Base-by-base conservation (phyloP, 1,284 basidiomycete genomes). In the Coniophora puteana region DNA sequence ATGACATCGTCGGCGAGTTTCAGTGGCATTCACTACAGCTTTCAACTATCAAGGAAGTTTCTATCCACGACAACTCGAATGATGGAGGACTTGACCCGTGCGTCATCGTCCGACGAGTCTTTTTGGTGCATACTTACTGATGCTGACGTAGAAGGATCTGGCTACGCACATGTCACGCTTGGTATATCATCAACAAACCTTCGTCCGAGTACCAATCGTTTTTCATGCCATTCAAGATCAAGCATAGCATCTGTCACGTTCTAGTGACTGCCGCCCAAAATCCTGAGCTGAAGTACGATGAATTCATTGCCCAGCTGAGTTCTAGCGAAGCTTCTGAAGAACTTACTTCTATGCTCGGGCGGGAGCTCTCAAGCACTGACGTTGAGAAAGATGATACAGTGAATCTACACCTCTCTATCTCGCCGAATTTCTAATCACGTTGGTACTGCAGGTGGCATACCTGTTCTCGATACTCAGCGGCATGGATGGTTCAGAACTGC, bases 171-270 rank as follows among this genome's bases (percentile, higher is more conserved):
- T 22, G 53, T 18, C 48, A 59, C 51, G 78, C 80, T 0, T 84
- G 81, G 81, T 84, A 85, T 49, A 79, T 83, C 42, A 62, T 84
- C 3, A 65, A 67, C 10, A 43, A 46, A 3, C 80, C 81, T 0
- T 68, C 72, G 1, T 33, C 40, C 1, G 20, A 43, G 2, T 84
- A 84, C 48, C 43, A 40, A 3, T 54, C 61, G 0, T 67, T 67
- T 41, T 81, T 68, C 48, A 39, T 43, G 1, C 40, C 54, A 1
- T 75, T 78, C 39, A 78, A 72, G 67, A 55, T 67, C 11, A 61
- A 63, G 31, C 76, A 80, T 46, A 63, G 65, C 1, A 36, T 78
- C 11, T 57, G 74, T 1, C 72, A 80, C 48, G 51, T 72, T 5
- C 43, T 78, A 1, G 53, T 78, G 18, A 57, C 59, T 1, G 54